phyloP scores from a whole-genome alignment of 441 rosid species.

The Breynia disticha region DNA sequence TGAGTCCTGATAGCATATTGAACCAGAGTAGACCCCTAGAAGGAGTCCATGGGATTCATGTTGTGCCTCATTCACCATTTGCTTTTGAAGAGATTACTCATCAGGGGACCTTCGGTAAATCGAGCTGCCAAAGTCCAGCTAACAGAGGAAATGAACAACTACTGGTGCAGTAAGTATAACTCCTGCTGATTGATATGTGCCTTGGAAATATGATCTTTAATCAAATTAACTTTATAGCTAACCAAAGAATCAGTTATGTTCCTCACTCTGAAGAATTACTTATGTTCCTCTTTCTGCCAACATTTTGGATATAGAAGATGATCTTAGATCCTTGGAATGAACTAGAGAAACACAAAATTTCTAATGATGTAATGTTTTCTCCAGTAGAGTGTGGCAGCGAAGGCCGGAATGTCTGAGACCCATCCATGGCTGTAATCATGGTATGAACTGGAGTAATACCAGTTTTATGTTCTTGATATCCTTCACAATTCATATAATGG shows the following conservation, averaged over 20 bases:
- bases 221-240: not conserved
- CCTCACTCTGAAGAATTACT: too few relatives aligned
- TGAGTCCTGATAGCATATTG: slow-evolving; percentile 39
- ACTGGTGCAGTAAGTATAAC: slow-evolving; percentile 49
- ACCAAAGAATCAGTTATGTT: not conserved
- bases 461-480: not conserved
- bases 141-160: slow-evolving; percentile 40
- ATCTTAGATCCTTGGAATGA: too few relatives aligned
- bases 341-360: too few relatives aligned
- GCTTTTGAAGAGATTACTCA: slow-evolving; percentile 35
- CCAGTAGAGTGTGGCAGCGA: slow-evolving; percentile 85
- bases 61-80: slow-evolving; percentile 65
- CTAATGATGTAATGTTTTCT: slow-evolving; percentile 6
- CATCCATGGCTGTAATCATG: slow-evolving; percentile 43
- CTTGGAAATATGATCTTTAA: not conserved
- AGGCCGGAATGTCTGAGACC: slow-evolving; percentile 89
- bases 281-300: not conserved
- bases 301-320: too few relatives aligned
- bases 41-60: slow-evolving; percentile 66
- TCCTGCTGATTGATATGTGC: slow-evolving; percentile 1
- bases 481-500: not conserved
- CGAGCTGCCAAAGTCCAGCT: slow-evolving; percentile 30
- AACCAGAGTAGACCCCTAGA: slow-evolving; percentile 52
- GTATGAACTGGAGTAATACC: slow-evolving; percentile 24
- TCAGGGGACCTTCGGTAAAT: slow-evolving; percentile 28